These are phyloP conservation scores for Angomonas ambiguus DNA, from an alignment of 208 protist species.

Conservation along the genomic window DNA sequence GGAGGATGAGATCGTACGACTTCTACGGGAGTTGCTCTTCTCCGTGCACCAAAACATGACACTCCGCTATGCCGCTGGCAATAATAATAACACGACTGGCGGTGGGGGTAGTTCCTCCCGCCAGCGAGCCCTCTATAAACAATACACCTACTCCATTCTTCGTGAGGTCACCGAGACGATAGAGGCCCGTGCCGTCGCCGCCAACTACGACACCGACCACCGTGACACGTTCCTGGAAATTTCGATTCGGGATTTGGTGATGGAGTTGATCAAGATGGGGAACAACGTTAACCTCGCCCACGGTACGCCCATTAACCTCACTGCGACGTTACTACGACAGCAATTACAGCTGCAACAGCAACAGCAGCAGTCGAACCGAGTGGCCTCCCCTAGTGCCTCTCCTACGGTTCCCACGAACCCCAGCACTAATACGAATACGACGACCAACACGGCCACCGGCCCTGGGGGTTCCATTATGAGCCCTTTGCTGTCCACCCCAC, in stretches of 20 bases:
- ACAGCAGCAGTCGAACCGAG: neutral
- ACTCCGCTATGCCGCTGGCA: no score
- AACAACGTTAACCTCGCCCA: neutral
- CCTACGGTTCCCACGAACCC: no score
- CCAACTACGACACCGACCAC: constrained; percentile 72
- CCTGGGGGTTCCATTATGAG: no score
- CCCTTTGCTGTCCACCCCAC: no score
- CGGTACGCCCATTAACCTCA: neutral
- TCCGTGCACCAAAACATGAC: constrained; percentile 56
- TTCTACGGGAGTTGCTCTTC: constrained; percentile 70
- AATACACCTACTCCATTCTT: no score
- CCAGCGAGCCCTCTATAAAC: no score
- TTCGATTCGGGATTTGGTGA: constrained; percentile 75
- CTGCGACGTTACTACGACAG: neutral
- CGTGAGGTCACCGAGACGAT: constrained; percentile 73
- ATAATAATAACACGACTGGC: no score
- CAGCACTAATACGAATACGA: no score
- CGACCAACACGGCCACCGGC: no score
- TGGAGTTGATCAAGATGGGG: constrained; percentile 50
- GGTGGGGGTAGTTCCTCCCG: no score
- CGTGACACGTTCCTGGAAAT: constrained; percentile 82
- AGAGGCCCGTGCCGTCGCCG: constrained; percentile 62
- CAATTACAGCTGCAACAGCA: neutral
- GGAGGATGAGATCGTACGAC: constrained; percentile 78
- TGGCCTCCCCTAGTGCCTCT: no score